Evolutionary conservation across 2,329 filamentous ascomycete genomes (phyloP), one percentile per base, ranked within the genome.

Genomic region (Colletotrichum brevisporum): DNA sequence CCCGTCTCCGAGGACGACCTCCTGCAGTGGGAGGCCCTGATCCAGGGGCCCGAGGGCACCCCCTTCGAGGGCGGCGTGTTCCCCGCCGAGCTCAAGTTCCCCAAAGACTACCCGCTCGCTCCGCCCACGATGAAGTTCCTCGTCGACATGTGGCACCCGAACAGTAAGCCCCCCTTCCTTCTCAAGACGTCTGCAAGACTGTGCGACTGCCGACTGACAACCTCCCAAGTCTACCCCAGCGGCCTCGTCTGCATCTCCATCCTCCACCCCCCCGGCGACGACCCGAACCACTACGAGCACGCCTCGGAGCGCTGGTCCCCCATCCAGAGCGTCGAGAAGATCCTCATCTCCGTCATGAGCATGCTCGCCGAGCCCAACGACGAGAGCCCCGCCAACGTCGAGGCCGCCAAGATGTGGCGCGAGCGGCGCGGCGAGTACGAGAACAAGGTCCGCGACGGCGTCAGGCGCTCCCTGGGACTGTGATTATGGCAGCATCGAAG

Each of bases 301-400:
- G 95, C 96, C 8, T 94, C 92, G 1, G 96, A 98, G 84, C 91
- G 95, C 72, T 98, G 95, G 95, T 95, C 92, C 31, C 95, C 95
- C 13, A 97, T 98, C 71, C 96, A 98, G 84, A 96, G 92, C 69
- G 95, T 98, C 74, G 96, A 98, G 83, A 98, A 98, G 86, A 98
- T 98, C 74, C 86, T 98, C 74, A 94, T 98, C 67, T 94, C 91
- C 55, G 95, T 98, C 70, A 98, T 98, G 92, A 97, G 94, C 82
- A 98, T 98, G 95, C 89, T 98, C 53, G 95, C 95, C 1, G 95
- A 97, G 83, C 95, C 95, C 69, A 98, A 98, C 81, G 95, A 98
- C 78, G 95, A 98, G 86, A 96, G 92, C 73, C 95, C 95, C 0
- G 95, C 95, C 67, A 98, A 98, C 78, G 93, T 98, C 50, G 95